Percentiles rank a stretch among this genome's conserved stretches.
phyloP scores from a whole-genome alignment of 768 basidiomycete species.

The Phaffia australis region DNA sequence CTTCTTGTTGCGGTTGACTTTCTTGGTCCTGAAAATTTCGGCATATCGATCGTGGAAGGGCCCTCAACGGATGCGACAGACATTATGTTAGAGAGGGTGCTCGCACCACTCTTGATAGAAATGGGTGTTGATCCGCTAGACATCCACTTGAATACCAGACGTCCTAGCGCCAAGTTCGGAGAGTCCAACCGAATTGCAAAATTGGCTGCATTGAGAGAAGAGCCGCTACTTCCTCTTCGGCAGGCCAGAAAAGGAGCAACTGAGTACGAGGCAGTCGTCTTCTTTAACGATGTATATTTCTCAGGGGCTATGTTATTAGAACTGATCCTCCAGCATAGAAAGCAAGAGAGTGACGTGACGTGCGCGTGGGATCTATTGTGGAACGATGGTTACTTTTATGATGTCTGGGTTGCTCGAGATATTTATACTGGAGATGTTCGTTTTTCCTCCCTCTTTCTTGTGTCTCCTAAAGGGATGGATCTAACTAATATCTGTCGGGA shows the following conservation, averaged over 20 bases:
- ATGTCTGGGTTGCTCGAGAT: slow-evolving; percentile 38
- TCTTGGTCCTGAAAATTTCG: slow-evolving; percentile 13
- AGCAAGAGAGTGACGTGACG: slow-evolving; percentile 36
- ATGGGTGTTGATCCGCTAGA: slow-evolving; percentile 19
- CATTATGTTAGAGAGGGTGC: slow-evolving; percentile 12
- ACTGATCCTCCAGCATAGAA: slow-evolving; percentile 36
- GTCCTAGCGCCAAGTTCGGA: slow-evolving; percentile 22
- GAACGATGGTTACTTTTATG: slow-evolving; percentile 34
- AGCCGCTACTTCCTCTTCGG: slow-evolving; percentile 34
- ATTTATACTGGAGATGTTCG: slow-evolving; percentile 35
- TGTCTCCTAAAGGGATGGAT: slow-evolving; percentile 29
- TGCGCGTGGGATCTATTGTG: slow-evolving; percentile 37
- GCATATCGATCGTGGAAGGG: slow-evolving; percentile 21
- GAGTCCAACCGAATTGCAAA: slow-evolving; percentile 33
- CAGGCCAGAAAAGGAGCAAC: slow-evolving; percentile 24
- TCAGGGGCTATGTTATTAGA: slow-evolving; percentile 35
- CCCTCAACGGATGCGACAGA: slow-evolving; percentile 17
- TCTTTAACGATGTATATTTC: slow-evolving; percentile 38
- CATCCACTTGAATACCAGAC: slow-evolving; percentile 8
- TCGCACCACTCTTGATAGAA: slow-evolving; percentile 7
- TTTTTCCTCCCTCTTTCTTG: slow-evolving; percentile 31
- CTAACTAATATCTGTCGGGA: neutral
- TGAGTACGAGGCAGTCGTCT: slow-evolving; percentile 28
- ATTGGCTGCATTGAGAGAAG: slow-evolving; percentile 36
- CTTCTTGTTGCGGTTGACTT: slow-evolving; percentile 15